phyloP scores from a whole-genome alignment of 805 yeast species.

The Clavispora fructus region DNA sequence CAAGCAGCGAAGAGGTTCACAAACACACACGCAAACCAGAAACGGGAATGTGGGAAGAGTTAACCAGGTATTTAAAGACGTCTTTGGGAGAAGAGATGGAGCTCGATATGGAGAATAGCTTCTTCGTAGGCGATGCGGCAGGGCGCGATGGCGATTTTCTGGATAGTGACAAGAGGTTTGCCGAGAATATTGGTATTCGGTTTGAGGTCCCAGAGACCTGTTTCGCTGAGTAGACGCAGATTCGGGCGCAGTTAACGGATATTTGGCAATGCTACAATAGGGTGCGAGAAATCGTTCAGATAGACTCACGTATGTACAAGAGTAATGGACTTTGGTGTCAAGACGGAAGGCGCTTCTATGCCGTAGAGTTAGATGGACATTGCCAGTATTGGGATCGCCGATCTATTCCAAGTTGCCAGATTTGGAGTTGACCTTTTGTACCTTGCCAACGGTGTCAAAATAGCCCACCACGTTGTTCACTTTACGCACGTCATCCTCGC shows the following conservation, averaged over 20 bases:
- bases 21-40: conserved; percentile 63
- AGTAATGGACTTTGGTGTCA: background rate
- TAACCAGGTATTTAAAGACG: conserved; percentile 35
- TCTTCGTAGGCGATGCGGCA: conserved; percentile 96
- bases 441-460: conserved; percentile 61
- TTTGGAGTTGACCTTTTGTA: conserved; percentile 4
- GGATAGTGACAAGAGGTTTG: conserved; percentile 72
- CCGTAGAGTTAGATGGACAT: too few species aligned
- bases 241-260: background rate
- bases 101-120: conserved; percentile 42
- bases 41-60: conserved; percentile 68
- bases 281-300: too few species aligned
- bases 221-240: conserved; percentile 24
- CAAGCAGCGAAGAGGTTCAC: conserved; percentile 30
- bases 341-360: too few species aligned
- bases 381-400: too few species aligned
- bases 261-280: background rate
- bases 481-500: conserved; percentile 20
- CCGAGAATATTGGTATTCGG: conserved; percentile 43
- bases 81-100: conserved; percentile 11
- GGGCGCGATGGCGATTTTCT: conserved; percentile 77
- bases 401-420: background rate
- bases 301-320: background rate
- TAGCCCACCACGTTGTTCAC: conserved; percentile 53
- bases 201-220: conserved; percentile 73